These are phyloP conservation scores for Berkeleyomyces rouxiae DNA, from an alignment of 2,329 filamentous ascomycete species.

Conservation along the genomic window DNA sequence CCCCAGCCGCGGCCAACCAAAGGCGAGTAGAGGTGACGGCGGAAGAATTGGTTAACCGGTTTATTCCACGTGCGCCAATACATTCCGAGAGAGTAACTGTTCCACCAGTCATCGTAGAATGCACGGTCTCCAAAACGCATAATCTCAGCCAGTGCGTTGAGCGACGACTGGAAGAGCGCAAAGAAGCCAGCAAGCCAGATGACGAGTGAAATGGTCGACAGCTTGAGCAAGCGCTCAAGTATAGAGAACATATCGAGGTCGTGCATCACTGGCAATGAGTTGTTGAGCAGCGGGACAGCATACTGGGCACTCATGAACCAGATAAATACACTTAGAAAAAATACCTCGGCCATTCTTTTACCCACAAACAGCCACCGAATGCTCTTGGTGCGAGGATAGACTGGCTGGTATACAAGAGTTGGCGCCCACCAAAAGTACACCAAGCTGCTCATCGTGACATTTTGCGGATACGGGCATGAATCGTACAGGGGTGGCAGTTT, in stretches of 20 bases:
- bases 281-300: slow-evolving; percentile 72
- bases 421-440: slow-evolving; percentile 97
- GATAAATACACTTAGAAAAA: slow-evolving; percentile 70
- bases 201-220: slow-evolving; percentile 85
- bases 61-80: slow-evolving; percentile 99
- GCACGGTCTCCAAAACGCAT: slow-evolving; percentile 81
- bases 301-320: slow-evolving; percentile 95
- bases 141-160: slow-evolving; percentile 84
- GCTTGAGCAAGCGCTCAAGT: slow-evolving; percentile 76
- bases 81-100: slow-evolving; percentile 63
- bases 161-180: slow-evolving; percentile 78
- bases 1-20: slow-evolving; percentile 72
- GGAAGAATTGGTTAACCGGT: slow-evolving; percentile 93
- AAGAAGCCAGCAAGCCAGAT: slow-evolving; percentile 98
- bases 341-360: slow-evolving; percentile 65
- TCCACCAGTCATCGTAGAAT: slow-evolving; percentile 99
- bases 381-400: slow-evolving; percentile 68
- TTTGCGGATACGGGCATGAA: slow-evolving; percentile 71
- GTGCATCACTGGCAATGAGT: slow-evolving; percentile 77
- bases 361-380: slow-evolving; percentile 79
- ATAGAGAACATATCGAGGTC: slow-evolving; percentile 67
- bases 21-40: slow-evolving; percentile 79
- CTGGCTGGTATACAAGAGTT: slow-evolving; percentile 89
- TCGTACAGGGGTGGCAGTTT: slow-evolving; percentile 68
- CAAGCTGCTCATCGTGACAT: slow-evolving; percentile 77